Percentiles rank a stretch among this genome's conserved stretches.
phyloP scores from a whole-genome alignment of 2,329 filamentous ascomycete genomes.

The Lithohypha guttulata region DNA sequence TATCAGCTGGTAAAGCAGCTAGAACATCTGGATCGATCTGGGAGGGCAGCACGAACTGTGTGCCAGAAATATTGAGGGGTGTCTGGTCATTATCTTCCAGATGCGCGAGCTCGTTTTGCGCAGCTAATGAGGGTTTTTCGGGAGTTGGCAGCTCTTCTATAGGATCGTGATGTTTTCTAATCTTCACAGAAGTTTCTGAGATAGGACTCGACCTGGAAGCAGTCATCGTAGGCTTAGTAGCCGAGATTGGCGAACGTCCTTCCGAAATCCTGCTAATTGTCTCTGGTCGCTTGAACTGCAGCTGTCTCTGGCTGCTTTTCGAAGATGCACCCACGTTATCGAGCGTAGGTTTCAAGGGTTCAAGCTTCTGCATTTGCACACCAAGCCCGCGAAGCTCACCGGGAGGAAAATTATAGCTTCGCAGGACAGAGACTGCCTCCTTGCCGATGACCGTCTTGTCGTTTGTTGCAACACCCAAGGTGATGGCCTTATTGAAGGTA shows the following conservation, averaged over 20 bases:
- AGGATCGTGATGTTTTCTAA: constrained; percentile 29
- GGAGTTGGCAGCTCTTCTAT: constrained; percentile 43
- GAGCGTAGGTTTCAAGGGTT: constrained; percentile 54
- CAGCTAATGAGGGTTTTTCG: constrained; percentile 23
- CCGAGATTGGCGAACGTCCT: constrained; percentile 15
- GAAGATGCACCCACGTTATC: constrained; percentile 15
- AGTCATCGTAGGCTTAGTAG: constrained; percentile 7
- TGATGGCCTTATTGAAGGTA: constrained; percentile 75
- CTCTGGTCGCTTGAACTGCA: constrained; percentile 57
- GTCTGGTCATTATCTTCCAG: constrained; percentile 22
- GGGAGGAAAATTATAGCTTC: constrained; percentile 71
- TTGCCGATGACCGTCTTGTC: constrained; percentile 59
- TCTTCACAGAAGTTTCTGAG: constrained; percentile 24
- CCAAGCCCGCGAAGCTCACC: constrained; percentile 90
- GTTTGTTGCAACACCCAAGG: constrained; percentile 77
- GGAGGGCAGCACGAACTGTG: constrained; percentile 78
- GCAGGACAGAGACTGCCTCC: constrained; percentile 75
- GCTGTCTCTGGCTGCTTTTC: constrained; percentile 66
- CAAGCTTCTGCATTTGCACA: constrained; percentile 85
- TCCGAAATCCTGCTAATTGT: constrained; percentile 1
- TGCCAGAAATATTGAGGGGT: constrained; percentile 66
- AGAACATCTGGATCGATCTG: constrained; percentile 74
- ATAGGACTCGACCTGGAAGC: constrained; percentile 24
- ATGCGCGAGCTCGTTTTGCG: constrained; percentile 15
- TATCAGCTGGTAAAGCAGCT: constrained; percentile 72